A percentile compares a stretch with the other conserved stretches of the same genome.
These are phyloP conservation scores for Pichia terricola DNA, from an alignment of 1,139 yeast genomes.

Conservation along the genomic window DNA sequence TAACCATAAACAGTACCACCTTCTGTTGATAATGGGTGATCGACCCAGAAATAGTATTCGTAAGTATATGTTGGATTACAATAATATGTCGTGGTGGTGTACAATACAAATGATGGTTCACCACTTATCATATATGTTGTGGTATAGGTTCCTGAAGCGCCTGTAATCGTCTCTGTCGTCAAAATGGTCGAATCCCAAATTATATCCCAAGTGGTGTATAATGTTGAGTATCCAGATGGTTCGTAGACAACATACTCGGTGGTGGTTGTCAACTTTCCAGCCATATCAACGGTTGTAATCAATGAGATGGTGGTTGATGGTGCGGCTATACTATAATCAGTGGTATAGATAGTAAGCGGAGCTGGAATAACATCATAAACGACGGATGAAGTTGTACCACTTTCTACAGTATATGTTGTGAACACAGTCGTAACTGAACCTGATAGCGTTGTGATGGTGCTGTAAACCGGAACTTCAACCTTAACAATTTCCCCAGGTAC, in stretches of 20 bases:
- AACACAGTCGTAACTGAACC: background rate
- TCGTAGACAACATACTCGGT: conserved; percentile 4
- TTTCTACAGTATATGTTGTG: background rate
- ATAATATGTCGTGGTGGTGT: background rate
- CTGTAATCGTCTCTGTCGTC: background rate
- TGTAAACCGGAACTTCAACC: background rate
- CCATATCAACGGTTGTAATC: background rate
- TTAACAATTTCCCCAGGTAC: background rate
- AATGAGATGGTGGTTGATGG: conserved; percentile 2
- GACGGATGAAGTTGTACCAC: background rate
- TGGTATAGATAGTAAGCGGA: conserved; percentile 1
- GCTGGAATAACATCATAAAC: conserved; percentile 2
- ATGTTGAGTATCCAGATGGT: conserved; percentile 1
- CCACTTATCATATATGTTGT: background rate
- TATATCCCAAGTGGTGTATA: background rate
- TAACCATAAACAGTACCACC: background rate
- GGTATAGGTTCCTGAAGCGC: background rate
- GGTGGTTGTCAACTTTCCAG: conserved; percentile 2
- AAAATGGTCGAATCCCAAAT: background rate
- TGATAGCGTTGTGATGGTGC: conserved; percentile 1
- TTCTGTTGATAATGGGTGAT: background rate
- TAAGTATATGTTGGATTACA: background rate
- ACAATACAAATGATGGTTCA: background rate
- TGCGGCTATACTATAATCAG: background rate
- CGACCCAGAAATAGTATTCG: conserved; percentile 1